Conservation (phyloP, 1,139 yeast genomes). For the Nakaseomyces delphensis region DNA sequence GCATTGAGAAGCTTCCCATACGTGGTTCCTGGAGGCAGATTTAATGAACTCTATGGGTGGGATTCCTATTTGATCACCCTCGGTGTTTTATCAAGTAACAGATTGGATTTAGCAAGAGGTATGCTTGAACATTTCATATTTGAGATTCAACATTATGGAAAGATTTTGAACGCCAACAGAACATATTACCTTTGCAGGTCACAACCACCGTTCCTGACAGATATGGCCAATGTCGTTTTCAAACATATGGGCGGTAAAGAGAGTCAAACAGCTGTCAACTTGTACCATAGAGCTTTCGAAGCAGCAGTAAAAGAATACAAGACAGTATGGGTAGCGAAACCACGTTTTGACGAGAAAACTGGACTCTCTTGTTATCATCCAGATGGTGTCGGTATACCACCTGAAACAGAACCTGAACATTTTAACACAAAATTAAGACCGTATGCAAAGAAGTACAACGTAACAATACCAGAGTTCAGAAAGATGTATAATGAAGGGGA, state of each 20-base stretch:
- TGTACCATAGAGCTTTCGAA: conserved; percentile 52
- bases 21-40: conserved; percentile 95
- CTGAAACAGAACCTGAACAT: conserved; percentile 91
- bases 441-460: conserved; percentile 53
- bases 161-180: conserved; percentile 88
- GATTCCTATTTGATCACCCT: conserved; percentile 90
- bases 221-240: conserved; percentile 72
- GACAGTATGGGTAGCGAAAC: conserved; percentile 68
- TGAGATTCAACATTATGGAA: conserved; percentile 85
- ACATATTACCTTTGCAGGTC: conserved; percentile 86
- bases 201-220: conserved; percentile 97
- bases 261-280: conserved; percentile 44
- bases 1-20: conserved; percentile 68
- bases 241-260: conserved; percentile 42
- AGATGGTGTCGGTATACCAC: conserved; percentile 84
- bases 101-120: conserved; percentile 66
- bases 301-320: conserved; percentile 87
- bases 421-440: conserved; percentile 66
- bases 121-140: conserved; percentile 90
- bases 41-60: conserved; percentile 97
- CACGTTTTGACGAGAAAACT: conserved; percentile 65
- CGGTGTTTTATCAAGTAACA: conserved; percentile 61
- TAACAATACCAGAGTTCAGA: conserved; percentile 62
- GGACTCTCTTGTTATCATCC: conserved; percentile 91
- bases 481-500: conserved; percentile 57